Base-by-base conservation (phyloP, 495 filamentous ascomycete species). In the Lindgomyces ingoldianus region DNA sequence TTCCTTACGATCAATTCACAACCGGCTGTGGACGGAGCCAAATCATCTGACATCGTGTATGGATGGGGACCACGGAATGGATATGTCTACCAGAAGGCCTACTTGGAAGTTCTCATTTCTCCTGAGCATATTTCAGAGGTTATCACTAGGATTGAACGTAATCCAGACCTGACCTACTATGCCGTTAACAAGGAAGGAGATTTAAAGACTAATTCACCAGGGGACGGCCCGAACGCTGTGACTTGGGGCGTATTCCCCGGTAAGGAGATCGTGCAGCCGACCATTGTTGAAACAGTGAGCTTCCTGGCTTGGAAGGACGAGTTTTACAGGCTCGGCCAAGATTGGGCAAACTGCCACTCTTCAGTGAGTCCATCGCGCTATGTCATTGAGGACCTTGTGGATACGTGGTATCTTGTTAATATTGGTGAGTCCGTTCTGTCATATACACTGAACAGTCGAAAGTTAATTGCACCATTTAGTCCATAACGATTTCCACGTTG, bases 251-350 rank as follows among this genome's bases (percentile, higher is more conserved):
- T 98, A 46, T 99, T 97, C 79, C 93, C 95, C 11, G 94, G 94
- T 33, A 94, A 96, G 73, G 95, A 99, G 75, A 97, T 99, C 72
- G 91, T 99, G 46, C 95, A 99, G 74, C 95, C 95, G 11, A 99
- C 95, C n/a, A 95, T 99, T 63, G 93, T 98, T 48, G 95, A 99
- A 77, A 96, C 91, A 6, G 86, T 98, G 75, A 94, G 90, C 77
- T 99, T 99, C 84, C 76, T 99, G 56, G 95, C 95, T 25, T 99
- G 95, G 95, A 96, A 96, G 79, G 95, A 99, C 67, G 95, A 99
- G 74, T 96, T 96, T 16, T 99, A 87, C 78, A 85, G 88, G 58
- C 84, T 99, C 22, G 95, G 95, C 47, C 81, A 88, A 54, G 93
- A 98, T 70, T 99, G 95, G 95, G 88, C 91, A 22, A 89, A 90